These are phyloP conservation scores for Quercus parvula DNA, from an alignment of 306 rosid species.

Conservation along the genomic window DNA sequence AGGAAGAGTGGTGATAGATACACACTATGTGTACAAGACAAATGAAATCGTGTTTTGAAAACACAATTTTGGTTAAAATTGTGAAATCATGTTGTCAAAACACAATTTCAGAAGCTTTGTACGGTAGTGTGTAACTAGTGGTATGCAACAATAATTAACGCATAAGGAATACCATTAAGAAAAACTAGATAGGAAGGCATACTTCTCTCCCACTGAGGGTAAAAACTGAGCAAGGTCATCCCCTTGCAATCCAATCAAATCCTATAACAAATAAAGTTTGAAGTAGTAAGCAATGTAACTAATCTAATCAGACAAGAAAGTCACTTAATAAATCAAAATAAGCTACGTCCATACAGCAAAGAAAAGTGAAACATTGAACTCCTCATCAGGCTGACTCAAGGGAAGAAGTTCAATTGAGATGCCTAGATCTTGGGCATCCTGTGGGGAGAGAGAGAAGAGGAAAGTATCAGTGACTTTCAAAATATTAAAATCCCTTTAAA, in stretches of 20 bases:
- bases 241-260: constrained; percentile 70
- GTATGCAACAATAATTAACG: neutral
- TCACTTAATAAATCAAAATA: constrained; percentile 11
- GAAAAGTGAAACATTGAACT: constrained; percentile 60
- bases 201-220: constrained; percentile 68
- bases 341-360: constrained; percentile 61
- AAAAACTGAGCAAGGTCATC: constrained; percentile 64
- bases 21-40: too few species aligned
- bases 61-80: too few species aligned
- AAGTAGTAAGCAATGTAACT: constrained; percentile 13
- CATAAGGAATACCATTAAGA: neutral
- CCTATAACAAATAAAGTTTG: constrained; percentile 41
- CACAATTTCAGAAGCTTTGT: too few species aligned
- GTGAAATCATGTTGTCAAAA: too few species aligned
- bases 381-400: constrained; percentile 51
- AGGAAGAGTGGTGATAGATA: neutral
- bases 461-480: constrained; percentile 10
- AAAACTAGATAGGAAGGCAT: constrained; percentile 24
- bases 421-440: constrained; percentile 96
- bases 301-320: neutral
- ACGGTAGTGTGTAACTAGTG: too few species aligned
- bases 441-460: constrained; percentile 4
- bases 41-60: too few species aligned
- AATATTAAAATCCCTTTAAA: constrained; percentile 6
- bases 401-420: constrained; percentile 89